Evolutionary conservation across 2,329 filamentous ascomycete genomes (phyloP), one percentile per base, ranked within the genome.

Genomic region (Gaeumannomyces tritici): DNA sequence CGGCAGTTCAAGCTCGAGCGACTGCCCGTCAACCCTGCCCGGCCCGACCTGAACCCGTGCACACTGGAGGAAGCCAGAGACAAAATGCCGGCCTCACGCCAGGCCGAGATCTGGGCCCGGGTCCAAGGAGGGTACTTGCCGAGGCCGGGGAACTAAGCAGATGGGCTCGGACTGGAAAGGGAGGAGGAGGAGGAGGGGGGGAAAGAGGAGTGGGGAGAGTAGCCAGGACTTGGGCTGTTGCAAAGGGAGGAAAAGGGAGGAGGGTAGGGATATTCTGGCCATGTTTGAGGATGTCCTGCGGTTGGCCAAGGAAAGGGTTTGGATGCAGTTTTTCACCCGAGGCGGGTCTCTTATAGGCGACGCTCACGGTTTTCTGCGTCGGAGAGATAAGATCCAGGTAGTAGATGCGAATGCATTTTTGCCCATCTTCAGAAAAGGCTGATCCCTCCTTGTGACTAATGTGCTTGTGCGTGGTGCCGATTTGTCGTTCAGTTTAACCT

Each of bases 1-100:
- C 61, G 65, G 35, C 65, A 61, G 28, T 73, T 70, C 61, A 58
- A 63, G 42, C 67, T 73, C 51, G 13, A 15, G 4, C 66, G 72
- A 1, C 12, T 65, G 1, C 21, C 63, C 0, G 63, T 56, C 13
- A 69, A 51, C 42, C 42, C 42, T 18, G 24, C 9, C 21, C 42
- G 42, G 7, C 42, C 42, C 4, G 42, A 51, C 21, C 8, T 7
- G 42, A 51, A 51, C 42, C 42, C 42, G 21, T 51, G 42, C 42
- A 51, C 42, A 21, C 42, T 51, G 21, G 42, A 24, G 42, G 42
- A 7, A 2, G 21, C 42, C 21, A 51, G 42, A 51, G 21, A n/a
- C 21, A 51, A 51, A 21, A 18, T 51, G 42, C n/a, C 42, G 4
- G n/a, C 5, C 7, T 18, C 42, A 7, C 42, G 42, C 7, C 42